A percentile compares a stretch with the other conserved stretches of the same genome.
phyloP scores from a whole-genome alignment of 208 protist species.

The Acanthamoeba castellanii region DNA sequence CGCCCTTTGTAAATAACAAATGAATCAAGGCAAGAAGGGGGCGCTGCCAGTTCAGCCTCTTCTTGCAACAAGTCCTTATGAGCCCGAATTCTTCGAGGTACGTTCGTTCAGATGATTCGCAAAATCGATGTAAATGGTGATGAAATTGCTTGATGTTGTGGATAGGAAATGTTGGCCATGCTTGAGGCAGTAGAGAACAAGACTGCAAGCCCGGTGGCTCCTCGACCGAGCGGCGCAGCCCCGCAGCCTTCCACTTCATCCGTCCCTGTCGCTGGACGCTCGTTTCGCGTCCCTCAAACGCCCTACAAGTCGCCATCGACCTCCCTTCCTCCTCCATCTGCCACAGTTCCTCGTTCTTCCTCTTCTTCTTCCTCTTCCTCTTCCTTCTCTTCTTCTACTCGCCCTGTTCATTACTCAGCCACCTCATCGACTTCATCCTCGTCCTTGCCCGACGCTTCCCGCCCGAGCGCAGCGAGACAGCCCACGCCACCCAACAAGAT shows the following conservation, averaged over 20 bases:
- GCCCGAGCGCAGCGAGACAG: not conserved
- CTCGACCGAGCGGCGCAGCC: not conserved
- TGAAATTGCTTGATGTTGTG: too few relatives aligned
- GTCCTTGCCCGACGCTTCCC: too few relatives aligned
- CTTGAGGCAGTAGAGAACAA: conserved; percentile 17
- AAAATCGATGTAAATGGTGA: too few relatives aligned
- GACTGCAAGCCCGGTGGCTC: not conserved
- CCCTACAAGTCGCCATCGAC: conserved; percentile 13
- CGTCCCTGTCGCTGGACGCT: not conserved
- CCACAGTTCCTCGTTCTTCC: not conserved
- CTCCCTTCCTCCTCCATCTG: not conserved
- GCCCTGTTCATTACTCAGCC: not conserved
- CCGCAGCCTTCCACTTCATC: not conserved
- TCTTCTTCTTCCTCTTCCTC: not conserved
- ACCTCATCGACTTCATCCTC: not conserved
- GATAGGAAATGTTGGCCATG: not conserved
- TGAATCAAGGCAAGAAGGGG: not conserved
- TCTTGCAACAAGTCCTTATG: too few relatives aligned
- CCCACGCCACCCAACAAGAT: not conserved
- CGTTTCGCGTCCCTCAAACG: conserved; percentile 22
- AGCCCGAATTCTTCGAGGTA: not conserved
- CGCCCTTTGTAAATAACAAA: not conserved
- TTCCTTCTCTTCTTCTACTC: too few relatives aligned
- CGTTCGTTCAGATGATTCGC: not conserved
- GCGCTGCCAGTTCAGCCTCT: too few relatives aligned